Base-by-base conservation (phyloP, 2,329 filamentous ascomycete genomes). In the Nemania sp. region DNA sequence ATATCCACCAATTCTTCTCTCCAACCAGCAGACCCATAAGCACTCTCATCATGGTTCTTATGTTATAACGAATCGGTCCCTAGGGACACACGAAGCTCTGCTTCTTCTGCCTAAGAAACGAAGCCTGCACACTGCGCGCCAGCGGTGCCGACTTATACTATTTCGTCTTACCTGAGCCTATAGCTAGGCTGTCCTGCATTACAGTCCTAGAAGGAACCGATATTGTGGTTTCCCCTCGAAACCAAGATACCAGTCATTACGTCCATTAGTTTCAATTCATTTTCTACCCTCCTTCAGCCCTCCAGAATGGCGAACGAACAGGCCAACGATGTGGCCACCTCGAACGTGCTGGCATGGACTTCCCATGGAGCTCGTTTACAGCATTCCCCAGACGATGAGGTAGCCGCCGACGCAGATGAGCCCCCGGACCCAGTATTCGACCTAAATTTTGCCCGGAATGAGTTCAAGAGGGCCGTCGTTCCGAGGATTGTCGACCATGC, bases 401-500 rank as follows among this genome's bases (percentile, higher is more conserved):
- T 89, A 73, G 82, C 86, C 66, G 88, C 92, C 72, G 95, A 98
- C 76, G 86, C 90, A 58, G 95, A 98, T 80, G 95, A 98, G 80
- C 94, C 94, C 57, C 94, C 94, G 75, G 94, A 98, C 81, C 76
- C 81, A 77, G 72, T 70, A 55, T 70, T 70, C 70, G 79, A 67
- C 74, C 70, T 66, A 72, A 76, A 68, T 72, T 61, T 72, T 69
- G 51, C 66, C 66, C 67, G 35, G 57, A 77, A 73, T 72, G 82
- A 77, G 79, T 89, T 83, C 77, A 80, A 80, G 75, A 84, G 82
- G 79, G 84, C 80, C 59, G 78, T 77, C 56, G 81, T 86, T 62
- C 82, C 83, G 75, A 81, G 82, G 45, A 80, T 85, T 38, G 82
- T 79, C 35, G 85, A 87, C 62, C 87, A 87, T 59, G 89, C 92